Base-by-base conservation (phyloP, 345 rosid species). In the Corchorus olitorius region DNA sequence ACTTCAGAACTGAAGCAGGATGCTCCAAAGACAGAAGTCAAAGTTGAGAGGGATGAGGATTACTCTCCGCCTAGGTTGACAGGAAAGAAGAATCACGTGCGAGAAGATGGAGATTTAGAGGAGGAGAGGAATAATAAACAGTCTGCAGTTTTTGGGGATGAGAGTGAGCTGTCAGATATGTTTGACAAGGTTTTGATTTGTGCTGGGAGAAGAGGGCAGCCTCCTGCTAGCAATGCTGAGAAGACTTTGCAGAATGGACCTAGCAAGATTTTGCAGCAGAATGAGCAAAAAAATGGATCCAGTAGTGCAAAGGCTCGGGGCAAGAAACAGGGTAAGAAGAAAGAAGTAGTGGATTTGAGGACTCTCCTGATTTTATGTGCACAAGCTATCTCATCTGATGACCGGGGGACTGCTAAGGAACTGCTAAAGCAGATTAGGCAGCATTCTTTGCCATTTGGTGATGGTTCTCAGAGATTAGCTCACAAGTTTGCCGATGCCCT, bases 51-150 rank as follows among this genome's bases (percentile, higher is more conserved):
- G n/a, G 79, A 65, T 17, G 87, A 81, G 62, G 70, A 50, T 52
- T 58, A 50, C 59, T 71, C 64, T 9, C 77, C 80, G 15, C 67
- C 76, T 78, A 70, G 84, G 45, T 86, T 85, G 65, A 88, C 83
- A 70, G 88, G 86, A 6, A 88, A 83, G 86, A 90, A 85, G 81
- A 88, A 81, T 55, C 92, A 82, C 56, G 84, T 82, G 78, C 83
- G 92, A 12, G 89, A 82, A 74, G 87, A 80, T 70, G 80, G 67
- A 39, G 88, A 86, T 75, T 60, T 80, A 4, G 87, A 72, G 17
- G 90, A 85, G 77, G 91, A 76, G 49, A 86, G 94, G 84, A 84
- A 87, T 76, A 86, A 70, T 75, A 91, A 93, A 75, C 92, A 90
- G 33, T 83, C 84, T 0, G 93, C 91, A 45, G 82, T 79, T 6